phyloP scores from a whole-genome alignment of 352 stramenopile genomes.

The Pythium brachiatum region DNA sequence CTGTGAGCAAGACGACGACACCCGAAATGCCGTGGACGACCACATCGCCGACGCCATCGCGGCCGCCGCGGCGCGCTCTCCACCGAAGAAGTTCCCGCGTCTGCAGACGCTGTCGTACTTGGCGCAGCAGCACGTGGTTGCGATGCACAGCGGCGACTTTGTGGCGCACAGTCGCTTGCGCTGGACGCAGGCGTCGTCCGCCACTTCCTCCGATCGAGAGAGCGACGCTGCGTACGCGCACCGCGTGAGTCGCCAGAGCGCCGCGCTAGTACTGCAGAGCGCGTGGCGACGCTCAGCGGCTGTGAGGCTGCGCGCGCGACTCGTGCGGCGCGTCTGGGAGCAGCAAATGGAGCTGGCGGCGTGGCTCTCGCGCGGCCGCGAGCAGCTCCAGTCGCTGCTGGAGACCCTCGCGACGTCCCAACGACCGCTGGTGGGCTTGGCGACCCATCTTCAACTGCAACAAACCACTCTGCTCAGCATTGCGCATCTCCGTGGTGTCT shows the following conservation, averaged over 20 bases:
- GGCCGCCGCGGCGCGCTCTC: background rate
- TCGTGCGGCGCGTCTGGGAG: slow-evolving; percentile 31
- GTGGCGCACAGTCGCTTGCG: slow-evolving; percentile 41
- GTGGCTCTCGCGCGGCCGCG: slow-evolving; percentile 30
- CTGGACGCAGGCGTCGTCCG: slow-evolving; percentile 23
- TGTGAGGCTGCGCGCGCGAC: slow-evolving; percentile 21
- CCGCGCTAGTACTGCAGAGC: slow-evolving; percentile 50
- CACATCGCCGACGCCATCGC: background rate
- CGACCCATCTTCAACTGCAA: background rate
- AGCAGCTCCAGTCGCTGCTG: slow-evolving; percentile 7
- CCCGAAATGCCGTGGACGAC: background rate
- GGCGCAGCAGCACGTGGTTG: slow-evolving; percentile 34
- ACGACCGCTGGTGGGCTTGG: background rate
- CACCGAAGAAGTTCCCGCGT: slow-evolving; percentile 21
- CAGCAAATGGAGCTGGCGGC: slow-evolving; percentile 42
- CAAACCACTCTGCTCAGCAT: background rate
- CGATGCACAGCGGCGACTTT: slow-evolving; percentile 42
- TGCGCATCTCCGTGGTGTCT: slow-evolving; percentile 18
- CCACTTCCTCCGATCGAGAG: slow-evolving; percentile 18
- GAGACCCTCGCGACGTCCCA: background rate
- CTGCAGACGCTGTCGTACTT: slow-evolving; percentile 51
- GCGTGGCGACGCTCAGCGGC: slow-evolving; percentile 40
- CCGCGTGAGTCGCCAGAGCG: slow-evolving; percentile 29
- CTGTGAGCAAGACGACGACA: slow-evolving; percentile 10
- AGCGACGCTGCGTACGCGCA: slow-evolving; percentile 24